Conservation (phyloP, 257 asterid species). For the Solanum peruvianum region DNA sequence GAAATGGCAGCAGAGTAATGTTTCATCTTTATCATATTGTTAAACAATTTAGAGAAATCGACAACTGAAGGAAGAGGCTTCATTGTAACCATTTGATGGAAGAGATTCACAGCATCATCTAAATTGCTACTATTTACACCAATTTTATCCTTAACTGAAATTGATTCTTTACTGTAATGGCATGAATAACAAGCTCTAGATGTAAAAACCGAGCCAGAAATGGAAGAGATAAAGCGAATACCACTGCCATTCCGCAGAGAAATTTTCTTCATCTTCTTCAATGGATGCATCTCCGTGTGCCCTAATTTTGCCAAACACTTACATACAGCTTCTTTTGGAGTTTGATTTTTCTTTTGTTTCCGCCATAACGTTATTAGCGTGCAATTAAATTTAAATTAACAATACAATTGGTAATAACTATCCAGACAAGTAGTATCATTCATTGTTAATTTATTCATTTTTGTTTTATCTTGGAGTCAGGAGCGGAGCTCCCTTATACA, state of each 20-base stretch:
- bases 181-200: background rate
- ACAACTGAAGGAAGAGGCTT: background rate
- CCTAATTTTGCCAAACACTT: no score
- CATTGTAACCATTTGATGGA: background rate
- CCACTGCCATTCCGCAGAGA: background rate
- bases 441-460: no score
- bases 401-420: no score
- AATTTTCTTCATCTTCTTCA: no score
- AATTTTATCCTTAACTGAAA: background rate
- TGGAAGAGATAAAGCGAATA: background rate
- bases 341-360: no score
- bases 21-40: background rate
- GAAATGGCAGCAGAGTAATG: background rate
- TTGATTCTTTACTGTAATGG: background rate
- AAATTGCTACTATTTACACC: background rate
- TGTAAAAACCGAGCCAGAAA: background rate
- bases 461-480: no score
- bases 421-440: no score
- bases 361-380: rapidly evolving
- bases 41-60: background rate
- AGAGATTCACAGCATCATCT: background rate
- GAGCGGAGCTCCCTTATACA: no score
- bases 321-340: no score
- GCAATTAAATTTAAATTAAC: no score
- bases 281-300: no score